Evolutionary conservation across 352 stramenopile genomes (phyloP).

Genomic region (Globisporangium uncinulatum): DNA sequence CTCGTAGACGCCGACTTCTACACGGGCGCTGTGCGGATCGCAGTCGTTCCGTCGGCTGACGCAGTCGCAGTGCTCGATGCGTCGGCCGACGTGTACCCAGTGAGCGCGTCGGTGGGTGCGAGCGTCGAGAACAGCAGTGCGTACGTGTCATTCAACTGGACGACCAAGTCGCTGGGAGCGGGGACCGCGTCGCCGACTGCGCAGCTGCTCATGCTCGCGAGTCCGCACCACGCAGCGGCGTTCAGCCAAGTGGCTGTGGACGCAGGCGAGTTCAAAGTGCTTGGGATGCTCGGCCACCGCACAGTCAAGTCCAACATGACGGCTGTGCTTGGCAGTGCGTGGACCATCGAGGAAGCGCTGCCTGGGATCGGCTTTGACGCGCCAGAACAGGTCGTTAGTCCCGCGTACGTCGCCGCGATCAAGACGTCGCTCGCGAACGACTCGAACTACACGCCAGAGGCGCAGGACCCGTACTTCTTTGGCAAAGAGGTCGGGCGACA

Average conservation of each 20-base stretch:
- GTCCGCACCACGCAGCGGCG: conserved; percentile 62
- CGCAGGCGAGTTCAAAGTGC: conserved; percentile 29
- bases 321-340: conserved; percentile 52
- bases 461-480: conserved; percentile 80
- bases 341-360: conserved; percentile 56
- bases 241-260: conserved; percentile 22
- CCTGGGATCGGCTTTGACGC: conserved; percentile 44
- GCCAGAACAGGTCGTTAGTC: conserved; percentile 21
- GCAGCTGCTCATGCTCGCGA: conserved; percentile 63
- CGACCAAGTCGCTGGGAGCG: conserved; percentile 40
- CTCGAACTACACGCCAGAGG: conserved; percentile 57
- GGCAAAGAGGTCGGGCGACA: conserved; percentile 82
- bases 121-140: conserved; percentile 19
- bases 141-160: conserved; percentile 57
- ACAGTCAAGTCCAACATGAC: conserved; percentile 83
- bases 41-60: conserved; percentile 41
- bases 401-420: conserved; percentile 41
- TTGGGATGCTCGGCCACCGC: conserved; percentile 48
- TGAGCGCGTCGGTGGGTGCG: conserved; percentile 34
- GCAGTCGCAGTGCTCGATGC: conserved; percentile 36
- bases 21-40: conserved; percentile 46
- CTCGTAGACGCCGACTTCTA: conserved; percentile 65
- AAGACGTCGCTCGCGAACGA: conserved; percentile 50
- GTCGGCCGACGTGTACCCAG: conserved; percentile 48
- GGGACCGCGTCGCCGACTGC: conserved; percentile 11